Conservation (phyloP, 352 stramenopile species). For the Phytophthora palmivora region DNA sequence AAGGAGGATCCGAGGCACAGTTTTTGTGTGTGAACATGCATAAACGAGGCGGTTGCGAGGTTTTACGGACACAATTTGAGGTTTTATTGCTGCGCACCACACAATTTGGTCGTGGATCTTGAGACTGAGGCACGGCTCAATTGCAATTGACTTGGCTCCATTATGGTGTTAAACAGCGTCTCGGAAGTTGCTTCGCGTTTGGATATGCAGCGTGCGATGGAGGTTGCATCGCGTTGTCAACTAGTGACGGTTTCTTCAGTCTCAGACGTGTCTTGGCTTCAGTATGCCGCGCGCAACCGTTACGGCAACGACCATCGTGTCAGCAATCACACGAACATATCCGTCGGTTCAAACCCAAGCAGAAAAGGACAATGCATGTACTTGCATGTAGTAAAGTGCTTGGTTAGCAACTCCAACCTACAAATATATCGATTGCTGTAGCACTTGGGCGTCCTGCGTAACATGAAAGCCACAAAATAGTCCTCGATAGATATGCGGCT, state of each 20-base stretch:
- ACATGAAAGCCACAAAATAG: slow-evolving; percentile 8
- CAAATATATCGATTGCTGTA: too few relatives aligned
- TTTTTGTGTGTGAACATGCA: slow-evolving; percentile 2
- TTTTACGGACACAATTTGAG: slow-evolving; percentile 11
- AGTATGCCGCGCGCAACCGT: neutral
- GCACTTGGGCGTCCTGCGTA: too few relatives aligned
- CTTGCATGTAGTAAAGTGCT: too few relatives aligned
- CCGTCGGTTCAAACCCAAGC: neutral
- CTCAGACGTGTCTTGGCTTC: neutral
- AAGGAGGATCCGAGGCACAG: slow-evolving; percentile 29
- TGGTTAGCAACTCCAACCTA: too few relatives aligned
- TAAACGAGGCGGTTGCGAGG: neutral
- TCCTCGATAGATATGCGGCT: slow-evolving; percentile 6
- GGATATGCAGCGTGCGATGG: slow-evolving; percentile 12
- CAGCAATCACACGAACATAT: slow-evolving; percentile 1
- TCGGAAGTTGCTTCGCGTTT: neutral
- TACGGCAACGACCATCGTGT: slow-evolving; percentile 4
- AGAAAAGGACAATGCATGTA: neutral
- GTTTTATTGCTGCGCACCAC: slow-evolving; percentile 21
- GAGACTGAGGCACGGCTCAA: slow-evolving; percentile 1
- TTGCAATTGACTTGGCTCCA: slow-evolving; percentile 5
- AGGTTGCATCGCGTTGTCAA: slow-evolving; percentile 1
- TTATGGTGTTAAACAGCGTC: slow-evolving; percentile 19
- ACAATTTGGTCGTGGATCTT: slow-evolving; percentile 19
- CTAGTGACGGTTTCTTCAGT: slow-evolving; percentile 9